phyloP scores from a whole-genome alignment of 148 eudicot genomes.

The Euryodendron excelsum region DNA sequence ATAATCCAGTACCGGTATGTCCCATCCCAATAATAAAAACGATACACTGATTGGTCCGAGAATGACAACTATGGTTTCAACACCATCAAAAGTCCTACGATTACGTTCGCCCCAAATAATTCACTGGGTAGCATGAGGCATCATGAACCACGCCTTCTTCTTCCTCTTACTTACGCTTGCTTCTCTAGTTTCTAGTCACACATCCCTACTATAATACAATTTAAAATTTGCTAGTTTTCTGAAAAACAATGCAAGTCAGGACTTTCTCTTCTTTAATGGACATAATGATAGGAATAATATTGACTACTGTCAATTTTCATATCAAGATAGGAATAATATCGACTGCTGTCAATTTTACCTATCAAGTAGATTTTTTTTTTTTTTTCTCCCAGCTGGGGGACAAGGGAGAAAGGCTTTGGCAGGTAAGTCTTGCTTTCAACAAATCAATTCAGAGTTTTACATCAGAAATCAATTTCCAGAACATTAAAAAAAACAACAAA shows the following conservation, averaged over 20 bases:
- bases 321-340: neutral
- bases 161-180: too few species aligned
- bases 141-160: too few species aligned
- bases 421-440: neutral
- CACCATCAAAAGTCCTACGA: too few species aligned
- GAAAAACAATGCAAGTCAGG: neutral
- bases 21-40: too few species aligned
- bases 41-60: too few species aligned
- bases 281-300: neutral
- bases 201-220: neutral
- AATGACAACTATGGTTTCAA: too few species aligned
- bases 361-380: too few species aligned
- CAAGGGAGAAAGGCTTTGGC: neutral
- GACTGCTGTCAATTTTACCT: neutral
- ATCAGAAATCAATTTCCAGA: neutral
- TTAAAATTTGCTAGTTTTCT: neutral
- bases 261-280: neutral
- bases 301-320: too few species aligned
- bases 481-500: neutral
- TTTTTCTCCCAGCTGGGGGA: neutral
- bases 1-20: too few species aligned
- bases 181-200: neutral
- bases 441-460: neutral
- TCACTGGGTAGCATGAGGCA: too few species aligned
- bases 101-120: too few species aligned